A percentile compares a stretch with the other conserved stretches of the same genome.
Conservation (phyloP, 169 alveolate genomes). For the Plasmodium falciparum region DNA sequence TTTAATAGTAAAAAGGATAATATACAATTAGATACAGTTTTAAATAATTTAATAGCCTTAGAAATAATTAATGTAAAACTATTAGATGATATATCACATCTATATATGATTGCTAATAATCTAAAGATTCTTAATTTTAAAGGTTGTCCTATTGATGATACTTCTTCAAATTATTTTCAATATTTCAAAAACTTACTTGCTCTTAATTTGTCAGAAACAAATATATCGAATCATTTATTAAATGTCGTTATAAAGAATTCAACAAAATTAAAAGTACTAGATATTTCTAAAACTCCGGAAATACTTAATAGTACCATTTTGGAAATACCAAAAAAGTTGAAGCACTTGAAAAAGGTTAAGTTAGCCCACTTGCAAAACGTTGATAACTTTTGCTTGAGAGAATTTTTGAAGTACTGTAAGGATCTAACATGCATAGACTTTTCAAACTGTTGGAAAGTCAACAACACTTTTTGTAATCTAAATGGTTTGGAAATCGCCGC, state of each 20-base stretch:
- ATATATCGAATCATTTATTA: slow-evolving; percentile 38
- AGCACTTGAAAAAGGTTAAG: slow-evolving; percentile 16
- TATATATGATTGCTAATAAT: slow-evolving; percentile 36
- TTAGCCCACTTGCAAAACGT: slow-evolving; percentile 30
- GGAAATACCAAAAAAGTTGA: slow-evolving; percentile 17
- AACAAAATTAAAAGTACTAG: slow-evolving; percentile 13
- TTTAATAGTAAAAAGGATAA: slow-evolving; percentile 5
- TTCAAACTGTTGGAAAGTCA: slow-evolving; percentile 69
- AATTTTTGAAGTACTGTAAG: slow-evolving; percentile 47
- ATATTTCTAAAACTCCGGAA: slow-evolving; percentile 48
- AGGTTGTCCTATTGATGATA: slow-evolving; percentile 59
- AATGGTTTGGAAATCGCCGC: slow-evolving; percentile 59
- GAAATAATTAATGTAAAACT: slow-evolving; percentile 54
- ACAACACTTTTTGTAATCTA: slow-evolving; percentile 39
- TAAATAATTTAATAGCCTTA: slow-evolving; percentile 12
- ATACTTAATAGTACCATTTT: slow-evolving; percentile 33
- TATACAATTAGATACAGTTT: slow-evolving; percentile 8
- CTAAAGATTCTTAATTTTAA: slow-evolving; percentile 29
- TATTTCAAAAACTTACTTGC: slow-evolving; percentile 41
- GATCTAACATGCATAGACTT: slow-evolving; percentile 46
- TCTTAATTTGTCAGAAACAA: slow-evolving; percentile 51
- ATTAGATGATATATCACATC: slow-evolving; percentile 35
- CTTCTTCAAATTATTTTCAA: slow-evolving; percentile 20
- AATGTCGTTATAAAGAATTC: slow-evolving; percentile 10
- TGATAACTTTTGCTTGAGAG: slow-evolving; percentile 65